Evolutionary conservation across 768 basidiomycete genomes (phyloP), one percentile per base, ranked within the genome.

Genomic region (Cyclocybe cylindracea): DNA sequence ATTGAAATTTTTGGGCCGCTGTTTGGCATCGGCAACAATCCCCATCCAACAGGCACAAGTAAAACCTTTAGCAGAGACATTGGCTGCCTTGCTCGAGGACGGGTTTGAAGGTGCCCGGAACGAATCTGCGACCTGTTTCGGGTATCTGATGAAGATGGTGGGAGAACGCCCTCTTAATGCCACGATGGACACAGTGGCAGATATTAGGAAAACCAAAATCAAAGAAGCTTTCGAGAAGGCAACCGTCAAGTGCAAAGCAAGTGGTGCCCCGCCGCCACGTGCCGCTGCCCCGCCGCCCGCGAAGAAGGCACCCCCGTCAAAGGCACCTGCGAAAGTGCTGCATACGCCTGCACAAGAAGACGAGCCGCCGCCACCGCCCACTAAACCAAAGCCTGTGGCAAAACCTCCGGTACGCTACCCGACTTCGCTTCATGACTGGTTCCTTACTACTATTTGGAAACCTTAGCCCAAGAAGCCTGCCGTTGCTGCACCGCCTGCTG

Each of bases 101-200:
- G 80, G 89, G 9, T 86, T 84, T 55, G 96, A 92, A 65, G 89
- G 89, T 31, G 92, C 94, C 19, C 82, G 97, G 39, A 87, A 86
- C 50, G 90, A 94, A 58, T 91, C 94, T n/a, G 94, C 94, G 0
- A 79, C 79, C 36, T 89, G 86, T 60, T 75, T 99, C 33, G 97
- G 96, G 13, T 87, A 85, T 0, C 71, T 98, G 59, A 95, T 95
- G 90, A 98, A 91, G 76, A 95, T 98, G 81, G 82, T 98, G 9
- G 97, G 97, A 16, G 96, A 98, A 65, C 78, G 96, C 29, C 87
- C 89, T 13, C 78, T 99, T 40, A 94, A 89, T 63, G 91, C 91
- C 1, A 74, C 90, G 6, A 79, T 96, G 75, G 95, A 98, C 55
- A 76, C 80, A 7, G 74, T 98, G 50, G 85, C 91, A 13, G 94